Conservation (phyloP, 805 yeast species). For the Candida nemodendra region DNA sequence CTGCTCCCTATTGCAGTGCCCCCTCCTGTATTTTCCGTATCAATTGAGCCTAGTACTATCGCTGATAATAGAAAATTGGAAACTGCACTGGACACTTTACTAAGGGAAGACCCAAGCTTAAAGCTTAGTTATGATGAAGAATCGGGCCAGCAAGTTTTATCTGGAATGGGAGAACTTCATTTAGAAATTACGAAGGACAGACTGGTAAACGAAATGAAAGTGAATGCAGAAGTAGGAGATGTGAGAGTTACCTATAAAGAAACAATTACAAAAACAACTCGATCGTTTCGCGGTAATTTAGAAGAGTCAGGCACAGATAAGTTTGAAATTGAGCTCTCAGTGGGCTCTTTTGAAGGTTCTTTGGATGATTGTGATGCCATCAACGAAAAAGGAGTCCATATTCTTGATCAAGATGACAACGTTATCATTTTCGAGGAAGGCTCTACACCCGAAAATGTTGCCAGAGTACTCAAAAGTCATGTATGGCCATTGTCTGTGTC, state of each 20-base stretch:
- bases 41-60: constrained; percentile 77
- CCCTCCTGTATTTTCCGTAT: constrained; percentile 87
- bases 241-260: constrained; percentile 92
- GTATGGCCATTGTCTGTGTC: constrained; percentile 49
- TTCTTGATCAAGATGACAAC: constrained; percentile 48
- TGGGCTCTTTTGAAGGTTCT: constrained; percentile 35
- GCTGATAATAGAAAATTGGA: constrained; percentile 79
- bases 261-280: constrained; percentile 37
- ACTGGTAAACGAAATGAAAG: constrained; percentile 76
- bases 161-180: constrained; percentile 98
- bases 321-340: constrained; percentile 25
- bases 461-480: constrained; percentile 19
- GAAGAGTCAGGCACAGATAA: constrained; percentile 21
- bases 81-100: constrained; percentile 58
- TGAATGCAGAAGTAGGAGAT: constrained; percentile 74
- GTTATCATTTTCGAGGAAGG: constrained; percentile 37
- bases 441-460: constrained; percentile 24
- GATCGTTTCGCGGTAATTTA: constrained; percentile 19
- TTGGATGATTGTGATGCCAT: constrained; percentile 28
- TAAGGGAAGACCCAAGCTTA: constrained; percentile 91
- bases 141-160: constrained; percentile 79
- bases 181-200: constrained; percentile 84
- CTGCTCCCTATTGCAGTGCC: constrained; percentile 82
- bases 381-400: constrained; percentile 40
- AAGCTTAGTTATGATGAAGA: constrained; percentile 74